Conservation (phyloP, 768 basidiomycete species). For the Leccinum longicurvipes region DNA sequence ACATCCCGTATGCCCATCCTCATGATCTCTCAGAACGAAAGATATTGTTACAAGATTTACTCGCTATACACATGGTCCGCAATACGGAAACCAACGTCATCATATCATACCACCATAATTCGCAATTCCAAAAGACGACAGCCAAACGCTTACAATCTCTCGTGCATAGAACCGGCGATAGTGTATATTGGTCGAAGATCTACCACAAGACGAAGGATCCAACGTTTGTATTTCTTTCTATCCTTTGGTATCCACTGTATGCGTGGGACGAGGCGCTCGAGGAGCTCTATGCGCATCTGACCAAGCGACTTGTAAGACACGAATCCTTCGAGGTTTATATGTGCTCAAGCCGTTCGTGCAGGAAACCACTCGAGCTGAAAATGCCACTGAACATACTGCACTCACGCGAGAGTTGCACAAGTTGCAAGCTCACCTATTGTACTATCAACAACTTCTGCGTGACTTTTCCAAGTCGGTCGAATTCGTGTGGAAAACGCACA, state of each 20-base stretch:
- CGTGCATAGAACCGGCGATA: constrained; percentile 32
- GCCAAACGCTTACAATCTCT: constrained; percentile 28
- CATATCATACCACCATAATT: constrained; percentile 36
- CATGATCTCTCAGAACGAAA: constrained; percentile 11
- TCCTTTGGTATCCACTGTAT: constrained; percentile 59
- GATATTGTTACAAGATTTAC: constrained; percentile 33
- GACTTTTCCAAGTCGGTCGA: constrained; percentile 51
- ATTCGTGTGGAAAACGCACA: constrained; percentile 47
- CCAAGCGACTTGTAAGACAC: constrained; percentile 37
- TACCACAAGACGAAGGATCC: constrained; percentile 31
- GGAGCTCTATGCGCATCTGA: constrained; percentile 48
- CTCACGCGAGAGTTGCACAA: constrained; percentile 54
- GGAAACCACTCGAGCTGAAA: constrained; percentile 37
- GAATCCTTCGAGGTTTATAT: neutral
- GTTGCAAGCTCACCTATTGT: constrained; percentile 54
- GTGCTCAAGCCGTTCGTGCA: constrained; percentile 16
- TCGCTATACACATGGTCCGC: constrained; percentile 40
- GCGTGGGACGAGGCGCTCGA: constrained; percentile 62
- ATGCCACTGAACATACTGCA: constrained; percentile 35
- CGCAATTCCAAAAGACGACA: constrained; percentile 24
- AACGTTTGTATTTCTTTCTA: constrained; percentile 34
- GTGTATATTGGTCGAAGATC: constrained; percentile 37
- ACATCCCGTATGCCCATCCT: neutral
- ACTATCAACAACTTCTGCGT: constrained; percentile 51
- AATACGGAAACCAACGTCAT: constrained; percentile 23